Conservation (phyloP, 176 grass and related monocot species). For the Carex cristatella region DNA sequence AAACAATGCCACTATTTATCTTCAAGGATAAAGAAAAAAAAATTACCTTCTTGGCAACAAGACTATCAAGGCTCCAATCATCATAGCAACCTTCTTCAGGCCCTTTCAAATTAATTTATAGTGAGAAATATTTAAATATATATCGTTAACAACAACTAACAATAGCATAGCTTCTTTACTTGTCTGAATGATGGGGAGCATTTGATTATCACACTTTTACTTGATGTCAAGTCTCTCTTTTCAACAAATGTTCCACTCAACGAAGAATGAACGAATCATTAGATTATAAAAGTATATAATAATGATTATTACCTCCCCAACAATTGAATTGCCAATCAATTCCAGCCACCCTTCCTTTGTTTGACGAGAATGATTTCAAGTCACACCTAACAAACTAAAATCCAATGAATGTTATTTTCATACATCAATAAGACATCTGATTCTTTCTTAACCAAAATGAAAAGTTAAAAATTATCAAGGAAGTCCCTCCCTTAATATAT, state of each 20-base stretch:
- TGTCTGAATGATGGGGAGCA: not conserved
- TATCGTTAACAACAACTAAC: not conserved
- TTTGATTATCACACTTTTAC: not conserved
- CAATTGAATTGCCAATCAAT: conserved; percentile 97
- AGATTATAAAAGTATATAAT: not conserved
- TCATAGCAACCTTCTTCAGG: conserved; percentile 57
- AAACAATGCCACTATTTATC: not conserved
- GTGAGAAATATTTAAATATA: conserved; percentile 14
- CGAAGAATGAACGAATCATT: not conserved
- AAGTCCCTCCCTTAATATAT: not conserved
- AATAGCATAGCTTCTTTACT: not conserved
- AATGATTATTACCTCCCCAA: conserved; percentile 72
- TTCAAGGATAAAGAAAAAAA: conserved; percentile 10
- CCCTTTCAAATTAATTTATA: conserved; percentile 36
- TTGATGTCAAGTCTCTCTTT: not conserved
- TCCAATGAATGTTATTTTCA: conserved; percentile 27
- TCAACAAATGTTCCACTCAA: not conserved
- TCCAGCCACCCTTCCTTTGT: conserved; percentile 50
- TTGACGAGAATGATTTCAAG: conserved; percentile 17
- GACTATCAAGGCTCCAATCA: conserved; percentile 71
- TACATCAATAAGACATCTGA: not conserved
- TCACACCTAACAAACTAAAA: conserved; percentile 55
- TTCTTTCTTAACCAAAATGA: not conserved
- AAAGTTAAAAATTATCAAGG: not conserved
- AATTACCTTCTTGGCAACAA: conserved; percentile 57